Base-by-base conservation (phyloP, 1,139 yeast genomes). In the Debaryomycetaceae sp. region DNA sequence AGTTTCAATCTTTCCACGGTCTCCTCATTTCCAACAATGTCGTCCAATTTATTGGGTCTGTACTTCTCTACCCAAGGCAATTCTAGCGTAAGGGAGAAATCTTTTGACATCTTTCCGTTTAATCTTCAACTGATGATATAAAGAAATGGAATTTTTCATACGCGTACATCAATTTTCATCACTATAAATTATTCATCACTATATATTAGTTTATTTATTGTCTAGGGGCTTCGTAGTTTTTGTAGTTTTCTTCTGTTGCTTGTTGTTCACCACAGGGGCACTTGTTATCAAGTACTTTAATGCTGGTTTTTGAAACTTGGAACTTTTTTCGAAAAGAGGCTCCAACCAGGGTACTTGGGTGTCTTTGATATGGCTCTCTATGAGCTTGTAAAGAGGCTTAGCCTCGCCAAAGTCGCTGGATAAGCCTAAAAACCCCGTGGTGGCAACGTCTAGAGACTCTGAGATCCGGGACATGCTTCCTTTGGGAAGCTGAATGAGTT, bases 1-100 rank as follows among this genome's bases (percentile, higher is more conserved):
- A 88, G 79, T 55, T 85, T 81, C 46, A 93, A 75, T 41, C 98
- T 75, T 51, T 86, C 93, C 5, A 93, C 78, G 1, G 98, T 93
- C 51, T 91, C 98, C 48, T 80, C 84, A 57, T 93, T 95, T 8
- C 99, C 99, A 6, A 93, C 98, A 22, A 95, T 85, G 58, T 93
- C 98, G 39, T 81, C 80, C 34, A 93, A 72, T 34, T 72, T 66
- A 41, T 78, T 75, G 0, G 99, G 99, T 49, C 99, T 81, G 62
- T 93, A 93, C 60, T 93, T 93, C 58, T 93, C 99, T 14, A 93
- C 98, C 99, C 97, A 74, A 6, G 79, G 79, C 36, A 74, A 66
- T 48, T 73, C 77, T 40, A 74, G 58, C n/a, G 62, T 50, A 24
- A 58, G 55, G 13, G 65, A 56, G 46, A 53, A 50, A 49, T 51